These are phyloP conservation scores for Zea mays DNA, from an alignment of 176 grass and related monocot species.

Conservation along the genomic window DNA sequence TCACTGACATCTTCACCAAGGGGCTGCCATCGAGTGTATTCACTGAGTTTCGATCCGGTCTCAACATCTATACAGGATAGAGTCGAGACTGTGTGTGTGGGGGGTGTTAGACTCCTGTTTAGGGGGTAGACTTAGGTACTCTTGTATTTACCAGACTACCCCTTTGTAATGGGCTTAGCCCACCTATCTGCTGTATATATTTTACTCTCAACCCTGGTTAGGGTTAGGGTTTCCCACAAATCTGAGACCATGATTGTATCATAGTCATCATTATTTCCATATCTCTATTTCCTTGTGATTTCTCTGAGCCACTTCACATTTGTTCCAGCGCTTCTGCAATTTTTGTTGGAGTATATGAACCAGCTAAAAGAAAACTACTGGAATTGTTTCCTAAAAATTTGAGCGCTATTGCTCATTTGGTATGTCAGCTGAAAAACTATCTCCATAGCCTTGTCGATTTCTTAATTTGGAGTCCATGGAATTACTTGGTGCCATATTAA, in stretches of 20 bases:
- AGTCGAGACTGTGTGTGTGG: no score
- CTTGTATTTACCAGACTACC: no score
- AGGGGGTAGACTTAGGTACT: no score
- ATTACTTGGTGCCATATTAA: background rate
- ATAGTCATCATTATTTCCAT: background rate
- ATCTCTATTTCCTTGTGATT: background rate
- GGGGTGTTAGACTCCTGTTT: no score
- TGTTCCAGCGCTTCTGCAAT: conserved; percentile 60
- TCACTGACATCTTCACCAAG: no score
- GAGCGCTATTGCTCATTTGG: conserved; percentile 70
- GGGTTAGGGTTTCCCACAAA: no score
- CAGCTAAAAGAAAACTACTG: conserved; percentile 67
- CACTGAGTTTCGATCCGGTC: no score
- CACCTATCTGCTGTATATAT: no score
- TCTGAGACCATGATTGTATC: background rate
- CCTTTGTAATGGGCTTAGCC: no score
- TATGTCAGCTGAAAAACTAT: conserved; percentile 36
- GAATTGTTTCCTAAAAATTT: conserved; percentile 63
- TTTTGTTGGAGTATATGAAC: conserved; percentile 80
- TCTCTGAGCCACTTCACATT: background rate
- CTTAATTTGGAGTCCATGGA: background rate
- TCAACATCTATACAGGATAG: no score
- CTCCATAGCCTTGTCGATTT: background rate
- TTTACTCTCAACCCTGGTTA: no score
- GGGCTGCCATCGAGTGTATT: no score